A percentile compares a stretch with the other conserved stretches of the same genome.
Evolutionary conservation across 2,329 filamentous ascomycete genomes (phyloP).

Genomic region (Pseudodiploospora longispora): DNA sequence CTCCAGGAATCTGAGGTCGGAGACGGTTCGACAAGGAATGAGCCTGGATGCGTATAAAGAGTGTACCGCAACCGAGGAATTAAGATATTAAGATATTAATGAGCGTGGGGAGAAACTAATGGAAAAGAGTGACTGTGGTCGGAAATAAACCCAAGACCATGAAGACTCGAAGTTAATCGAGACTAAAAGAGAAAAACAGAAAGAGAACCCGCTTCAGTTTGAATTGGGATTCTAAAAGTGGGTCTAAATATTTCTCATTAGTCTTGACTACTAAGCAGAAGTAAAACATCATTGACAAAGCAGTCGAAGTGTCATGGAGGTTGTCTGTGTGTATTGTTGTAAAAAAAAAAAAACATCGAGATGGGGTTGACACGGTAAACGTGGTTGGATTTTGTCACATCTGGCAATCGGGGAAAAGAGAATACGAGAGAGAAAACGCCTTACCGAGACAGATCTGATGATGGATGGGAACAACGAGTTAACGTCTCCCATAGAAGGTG

Average conservation of each 20-base stretch:
- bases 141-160: slow-evolving; percentile 39
- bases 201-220: too few relatives aligned
- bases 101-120: slow-evolving; percentile 44
- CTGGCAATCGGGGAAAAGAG: slow-evolving; percentile 29
- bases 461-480: slow-evolving; percentile 50
- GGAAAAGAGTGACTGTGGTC: slow-evolving; percentile 52
- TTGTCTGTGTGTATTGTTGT: too few relatives aligned
- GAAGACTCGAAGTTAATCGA: slow-evolving; percentile 32
- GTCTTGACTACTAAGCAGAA: too few relatives aligned
- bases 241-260: too few relatives aligned
- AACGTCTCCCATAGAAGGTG: slow-evolving; percentile 51
- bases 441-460: too few relatives aligned
- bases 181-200: slow-evolving; percentile 15
- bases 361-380: slow-evolving; percentile 35
- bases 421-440: too few relatives aligned
- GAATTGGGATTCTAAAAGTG: too few relatives aligned
- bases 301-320: too few relatives aligned
- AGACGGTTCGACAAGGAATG: slow-evolving; percentile 33
- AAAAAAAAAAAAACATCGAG: slow-evolving; percentile 23
- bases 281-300: too few relatives aligned
- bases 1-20: slow-evolving; percentile 44
- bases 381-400: slow-evolving; percentile 9
- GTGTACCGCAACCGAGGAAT: slow-evolving; percentile 34
- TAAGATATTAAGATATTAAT: slow-evolving; percentile 51
- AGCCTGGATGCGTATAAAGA: slow-evolving; percentile 20